These are phyloP conservation scores for Boeremia lycopersici DNA, from an alignment of 2,329 filamentous ascomycete species.

Conservation along the genomic window DNA sequence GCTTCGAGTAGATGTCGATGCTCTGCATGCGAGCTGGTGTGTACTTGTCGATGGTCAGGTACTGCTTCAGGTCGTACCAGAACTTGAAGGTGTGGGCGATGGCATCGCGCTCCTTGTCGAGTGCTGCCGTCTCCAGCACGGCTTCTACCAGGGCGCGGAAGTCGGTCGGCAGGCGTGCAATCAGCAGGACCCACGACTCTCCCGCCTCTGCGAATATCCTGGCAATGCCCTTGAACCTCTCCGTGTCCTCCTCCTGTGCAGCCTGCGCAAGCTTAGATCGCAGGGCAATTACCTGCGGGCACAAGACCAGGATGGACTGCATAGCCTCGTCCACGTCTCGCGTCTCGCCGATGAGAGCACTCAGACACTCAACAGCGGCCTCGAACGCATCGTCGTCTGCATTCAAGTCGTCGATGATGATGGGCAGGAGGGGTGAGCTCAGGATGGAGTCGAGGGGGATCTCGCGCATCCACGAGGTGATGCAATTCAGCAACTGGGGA, in stretches of 20 bases:
- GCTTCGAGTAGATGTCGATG: conserved; percentile 80
- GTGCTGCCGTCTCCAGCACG: conserved; percentile 86
- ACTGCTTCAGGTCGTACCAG: conserved; percentile 99
- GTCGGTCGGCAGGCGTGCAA: conserved; percentile 79
- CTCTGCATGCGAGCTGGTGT: conserved; percentile 78
- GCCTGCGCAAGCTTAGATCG: conserved; percentile 76
- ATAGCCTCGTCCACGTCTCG: conserved; percentile 91
- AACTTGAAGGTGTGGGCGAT: conserved; percentile 95
- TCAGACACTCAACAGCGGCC: conserved; percentile 88
- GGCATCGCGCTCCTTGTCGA: conserved; percentile 87
- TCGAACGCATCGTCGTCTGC: conserved; percentile 82
- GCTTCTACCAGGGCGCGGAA: conserved; percentile 88
- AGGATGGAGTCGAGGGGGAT: conserved; percentile 84
- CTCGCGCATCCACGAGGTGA: conserved; percentile 95
- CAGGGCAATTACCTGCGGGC: conserved; percentile 79
- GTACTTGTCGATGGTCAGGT: conserved; percentile 88
- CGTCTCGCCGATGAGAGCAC: conserved; percentile 89
- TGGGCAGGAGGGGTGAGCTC: conserved; percentile 80
- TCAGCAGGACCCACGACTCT: conserved; percentile 90
- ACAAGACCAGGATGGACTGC: conserved; percentile 78
- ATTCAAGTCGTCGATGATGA: conserved; percentile 78
- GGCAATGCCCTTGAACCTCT: conserved; percentile 86
- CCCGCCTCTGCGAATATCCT: conserved; percentile 91
- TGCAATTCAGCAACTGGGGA: conserved; percentile 89
- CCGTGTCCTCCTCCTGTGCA: conserved; percentile 80